Conservation (phyloP, 805 yeast species). For the Scheffersomyces lignosus region DNA sequence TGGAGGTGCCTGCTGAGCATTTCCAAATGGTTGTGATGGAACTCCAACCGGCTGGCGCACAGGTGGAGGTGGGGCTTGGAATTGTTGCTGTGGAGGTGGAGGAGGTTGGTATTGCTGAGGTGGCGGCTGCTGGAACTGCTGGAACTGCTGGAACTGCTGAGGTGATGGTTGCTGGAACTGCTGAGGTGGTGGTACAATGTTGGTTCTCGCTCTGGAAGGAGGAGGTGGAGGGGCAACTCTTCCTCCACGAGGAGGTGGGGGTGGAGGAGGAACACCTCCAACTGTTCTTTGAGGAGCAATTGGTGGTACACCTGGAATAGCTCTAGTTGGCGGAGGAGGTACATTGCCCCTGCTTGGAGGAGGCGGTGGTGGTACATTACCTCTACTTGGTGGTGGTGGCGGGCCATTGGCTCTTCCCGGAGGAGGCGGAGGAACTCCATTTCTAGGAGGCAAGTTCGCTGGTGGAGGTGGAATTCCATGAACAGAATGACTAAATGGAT, state of each 20-base stretch:
- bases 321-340: slow-evolving; percentile 17
- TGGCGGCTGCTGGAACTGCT: slow-evolving; percentile 17
- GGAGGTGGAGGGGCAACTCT: slow-evolving; percentile 10
- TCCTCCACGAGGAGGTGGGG: slow-evolving; percentile 2
- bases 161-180: slow-evolving; percentile 20
- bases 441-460: slow-evolving; percentile 1
- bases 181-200: slow-evolving; percentile 13
- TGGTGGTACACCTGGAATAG: slow-evolving; percentile 25
- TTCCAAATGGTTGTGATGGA: slow-evolving; percentile 12
- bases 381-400: slow-evolving; percentile 15
- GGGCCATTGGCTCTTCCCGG: slow-evolving; percentile 18
- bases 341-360: slow-evolving; percentile 14
- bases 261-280: slow-evolving; percentile 14
- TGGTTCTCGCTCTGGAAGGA: slow-evolving; percentile 8
- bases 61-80: slow-evolving; percentile 15
- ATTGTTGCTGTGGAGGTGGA: slow-evolving; percentile 16
- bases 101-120: slow-evolving; percentile 18
- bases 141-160: slow-evolving; percentile 14
- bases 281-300: slow-evolving; percentile 32
- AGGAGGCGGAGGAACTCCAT: slow-evolving; percentile 9
- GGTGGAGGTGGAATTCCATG: slow-evolving; percentile 11
- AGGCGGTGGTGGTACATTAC: slow-evolving; percentile 17
- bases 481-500: slow-evolving; percentile 8
- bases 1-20: slow-evolving; percentile 11
- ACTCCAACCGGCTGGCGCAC: slow-evolving; percentile 6